Evolutionary conservation across 1,284 basidiomycete species (phyloP).

Genomic region (Phaffia rhodozyma): DNA sequence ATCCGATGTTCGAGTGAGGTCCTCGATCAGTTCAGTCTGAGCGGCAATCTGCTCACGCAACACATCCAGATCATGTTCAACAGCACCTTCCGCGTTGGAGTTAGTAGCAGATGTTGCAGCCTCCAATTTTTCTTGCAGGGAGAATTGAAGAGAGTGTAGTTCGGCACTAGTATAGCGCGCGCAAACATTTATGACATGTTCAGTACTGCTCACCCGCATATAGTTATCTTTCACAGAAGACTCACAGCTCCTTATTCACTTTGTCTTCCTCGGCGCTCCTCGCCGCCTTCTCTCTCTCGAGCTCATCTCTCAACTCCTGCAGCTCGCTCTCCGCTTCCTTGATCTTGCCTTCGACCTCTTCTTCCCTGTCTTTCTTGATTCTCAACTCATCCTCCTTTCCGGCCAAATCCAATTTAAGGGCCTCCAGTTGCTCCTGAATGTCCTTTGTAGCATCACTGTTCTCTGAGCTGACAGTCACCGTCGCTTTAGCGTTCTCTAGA

Average conservation of each 20-base stretch:
- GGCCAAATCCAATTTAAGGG: too few species aligned
- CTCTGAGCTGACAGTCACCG: too few species aligned
- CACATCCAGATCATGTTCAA: not conserved
- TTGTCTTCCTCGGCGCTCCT: constrained; percentile 24
- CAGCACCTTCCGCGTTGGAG: not conserved
- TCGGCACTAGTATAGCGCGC: constrained; percentile 15
- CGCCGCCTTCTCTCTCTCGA: not conserved
- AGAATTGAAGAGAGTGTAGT: not conserved
- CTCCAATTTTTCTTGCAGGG: not conserved
- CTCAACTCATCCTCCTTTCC: too few species aligned
- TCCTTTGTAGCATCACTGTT: too few species aligned
- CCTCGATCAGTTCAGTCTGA: not conserved
- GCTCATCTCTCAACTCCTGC: not conserved
- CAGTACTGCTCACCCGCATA: constrained; percentile 31
- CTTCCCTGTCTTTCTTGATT: not conserved
- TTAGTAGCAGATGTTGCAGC: not conserved
- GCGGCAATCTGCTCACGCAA: too few species aligned
- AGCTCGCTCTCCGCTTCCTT: not conserved
- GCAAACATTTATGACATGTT: constrained; percentile 26
- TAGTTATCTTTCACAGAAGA: constrained; percentile 29
- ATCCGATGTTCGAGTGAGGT: not conserved
- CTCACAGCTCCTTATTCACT: constrained; percentile 28
- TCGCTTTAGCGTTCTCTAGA: too few species aligned
- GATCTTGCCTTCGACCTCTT: not conserved
- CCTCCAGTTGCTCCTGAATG: too few species aligned